Evolutionary conservation across 2,329 filamentous ascomycete genomes (phyloP), one percentile per base, ranked within the genome.

Genomic region (Alternaria ethzedia): DNA sequence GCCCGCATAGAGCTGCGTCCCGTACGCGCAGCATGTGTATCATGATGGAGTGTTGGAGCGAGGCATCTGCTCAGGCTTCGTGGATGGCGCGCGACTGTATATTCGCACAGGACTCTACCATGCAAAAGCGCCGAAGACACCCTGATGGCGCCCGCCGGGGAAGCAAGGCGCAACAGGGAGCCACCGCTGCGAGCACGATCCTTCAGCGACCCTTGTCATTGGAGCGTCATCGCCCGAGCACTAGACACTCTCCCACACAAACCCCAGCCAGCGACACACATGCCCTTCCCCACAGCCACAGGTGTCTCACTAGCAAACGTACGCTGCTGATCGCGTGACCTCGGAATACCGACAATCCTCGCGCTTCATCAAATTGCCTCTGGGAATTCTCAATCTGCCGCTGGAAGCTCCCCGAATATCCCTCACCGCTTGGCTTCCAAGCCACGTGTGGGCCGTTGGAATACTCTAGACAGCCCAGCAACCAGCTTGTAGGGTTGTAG

Each of bases 1-100:
- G 70, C 62, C 67, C 70, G 65, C 65, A 71, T 44, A 75, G 54
- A 58, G 77, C 69, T 54, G 65, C 71, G 64, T 70, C 55, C 61
- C 68, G 69, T 61, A 65, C 61, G 55, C 64, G 63, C 63, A 75
- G 49, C 73, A 76, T 77, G 55, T 57, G 63, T 63, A 51, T 47
- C 47, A 54, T 49, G 59, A 11, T 15, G 10, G 21, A 54, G 30
- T 25, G 45, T 57, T 43, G 54, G 41, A 28, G 45, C 11, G 11
- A 54, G 17, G 23, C 36, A 55, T 54, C 36, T 57, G 21, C 26
- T 6, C 26, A 57, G 47, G 46, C 41, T 50, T 41, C 21, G 52
- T 32, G 57, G 54, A 63, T 62, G 61, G 56, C 50, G 61, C 58
- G 57, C 60, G 59, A 64, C 56, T 69, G 62, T 72, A 67, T 65